phyloP scores from a whole-genome alignment of 2,329 filamentous ascomycete genomes.

The Penicillium sclerotigenum region DNA sequence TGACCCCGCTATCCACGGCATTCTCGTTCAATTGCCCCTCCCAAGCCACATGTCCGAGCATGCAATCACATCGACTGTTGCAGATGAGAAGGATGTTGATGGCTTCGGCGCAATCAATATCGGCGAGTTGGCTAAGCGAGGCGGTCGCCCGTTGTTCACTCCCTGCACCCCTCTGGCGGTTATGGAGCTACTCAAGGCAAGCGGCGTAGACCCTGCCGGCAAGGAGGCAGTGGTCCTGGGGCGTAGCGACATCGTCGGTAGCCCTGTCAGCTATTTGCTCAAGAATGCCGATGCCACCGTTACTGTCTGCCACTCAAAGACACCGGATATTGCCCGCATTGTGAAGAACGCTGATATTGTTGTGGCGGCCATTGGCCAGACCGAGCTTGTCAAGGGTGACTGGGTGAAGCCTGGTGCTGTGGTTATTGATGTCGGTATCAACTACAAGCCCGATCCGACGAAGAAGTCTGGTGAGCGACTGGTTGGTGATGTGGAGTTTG shows the following conservation, averaged over 20 bases:
- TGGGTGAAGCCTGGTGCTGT: slow-evolving; percentile 95
- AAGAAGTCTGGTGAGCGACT: slow-evolving; percentile 91
- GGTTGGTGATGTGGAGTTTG: slow-evolving; percentile 93
- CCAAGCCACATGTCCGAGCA: slow-evolving; percentile 90
- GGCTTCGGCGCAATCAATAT: slow-evolving; percentile 94
- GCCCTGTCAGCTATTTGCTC: slow-evolving; percentile 90
- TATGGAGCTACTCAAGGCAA: slow-evolving; percentile 84
- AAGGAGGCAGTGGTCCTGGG: slow-evolving; percentile 95
- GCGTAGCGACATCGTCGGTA: slow-evolving; percentile 94
- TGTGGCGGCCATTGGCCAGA: slow-evolving; percentile 84
- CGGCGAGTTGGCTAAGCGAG: slow-evolving; percentile 92
- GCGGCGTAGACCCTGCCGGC: slow-evolving; percentile 76
- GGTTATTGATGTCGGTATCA: slow-evolving; percentile 96
- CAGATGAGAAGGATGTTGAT: slow-evolving; percentile 95
- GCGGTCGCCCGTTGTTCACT: slow-evolving; percentile 81
- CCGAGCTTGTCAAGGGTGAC: slow-evolving; percentile 86
- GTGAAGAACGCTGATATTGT: slow-evolving; percentile 85
- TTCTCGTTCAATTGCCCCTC: slow-evolving; percentile 89
- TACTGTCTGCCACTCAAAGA: slow-evolving; percentile 92
- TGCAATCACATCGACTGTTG: slow-evolving; percentile 80
- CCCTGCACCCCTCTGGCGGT: slow-evolving; percentile 97
- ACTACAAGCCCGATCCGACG: slow-evolving; percentile 83
- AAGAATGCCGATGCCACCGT: slow-evolving; percentile 96
- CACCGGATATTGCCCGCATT: slow-evolving; percentile 66
- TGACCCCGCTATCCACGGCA: slow-evolving; percentile 79